Percentiles rank a stretch among this genome's conserved stretches.
These are phyloP conservation scores for Tetrahymena thermophila DNA, from an alignment of 73 alveolate species.

Conservation along the genomic window DNA sequence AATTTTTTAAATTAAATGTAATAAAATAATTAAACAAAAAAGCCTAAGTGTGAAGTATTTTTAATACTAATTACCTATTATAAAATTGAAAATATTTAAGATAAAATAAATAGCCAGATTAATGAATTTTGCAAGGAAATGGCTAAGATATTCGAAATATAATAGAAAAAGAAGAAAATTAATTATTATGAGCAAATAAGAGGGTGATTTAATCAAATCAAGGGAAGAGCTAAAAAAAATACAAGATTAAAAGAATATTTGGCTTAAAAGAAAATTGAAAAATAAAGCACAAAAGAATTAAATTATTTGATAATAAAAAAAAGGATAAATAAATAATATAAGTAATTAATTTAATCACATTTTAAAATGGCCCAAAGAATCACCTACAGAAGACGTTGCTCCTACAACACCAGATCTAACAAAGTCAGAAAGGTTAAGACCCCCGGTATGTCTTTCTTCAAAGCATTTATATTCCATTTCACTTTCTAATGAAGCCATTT, in stretches of 20 bases:
- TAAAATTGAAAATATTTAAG: neutral
- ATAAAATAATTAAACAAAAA: no score
- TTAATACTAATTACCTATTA: neutral
- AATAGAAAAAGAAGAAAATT: neutral
- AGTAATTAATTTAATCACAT: neutral
- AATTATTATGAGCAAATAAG: neutral
- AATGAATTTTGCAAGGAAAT: neutral
- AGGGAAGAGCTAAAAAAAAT: slow-evolving; percentile 1
- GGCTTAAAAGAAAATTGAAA: neutral
- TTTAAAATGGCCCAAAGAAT: slow-evolving; percentile 47
- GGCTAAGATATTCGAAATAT: neutral
- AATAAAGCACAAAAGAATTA: neutral
- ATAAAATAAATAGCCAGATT: neutral
- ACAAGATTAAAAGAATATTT: neutral
- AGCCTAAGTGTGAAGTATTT: neutral
- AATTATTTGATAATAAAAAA: neutral
- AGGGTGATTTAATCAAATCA: slow-evolving; percentile 1
- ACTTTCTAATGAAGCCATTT: neutral
- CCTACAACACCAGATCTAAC: slow-evolving; percentile 45
- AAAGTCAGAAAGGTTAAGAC: slow-evolving; percentile 47
- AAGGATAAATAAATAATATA: neutral
- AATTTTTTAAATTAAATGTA: neutral
- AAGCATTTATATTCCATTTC: neutral
- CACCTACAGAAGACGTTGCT: slow-evolving; percentile 40
- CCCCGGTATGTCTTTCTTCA: slow-evolving; percentile 46